Conservation (phyloP, 257 asterid species). For the Ilex aquifolium region DNA sequence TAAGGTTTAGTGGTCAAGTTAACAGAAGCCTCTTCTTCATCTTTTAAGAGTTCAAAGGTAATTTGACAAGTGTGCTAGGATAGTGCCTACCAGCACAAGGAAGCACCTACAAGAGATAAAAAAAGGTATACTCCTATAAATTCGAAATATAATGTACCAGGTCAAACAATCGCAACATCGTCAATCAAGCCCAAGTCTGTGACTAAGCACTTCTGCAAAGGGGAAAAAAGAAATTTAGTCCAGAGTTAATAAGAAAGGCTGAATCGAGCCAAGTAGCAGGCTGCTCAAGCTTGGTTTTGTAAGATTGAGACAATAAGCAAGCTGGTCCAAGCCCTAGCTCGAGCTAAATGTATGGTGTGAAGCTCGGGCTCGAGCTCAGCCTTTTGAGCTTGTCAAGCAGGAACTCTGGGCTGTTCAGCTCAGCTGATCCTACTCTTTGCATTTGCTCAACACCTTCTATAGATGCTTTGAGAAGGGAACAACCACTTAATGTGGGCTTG, state of each 20-base stretch:
- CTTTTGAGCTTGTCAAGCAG: conserved; percentile 25
- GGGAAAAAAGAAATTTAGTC: conserved; percentile 41
- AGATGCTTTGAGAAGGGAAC: conserved; percentile 15
- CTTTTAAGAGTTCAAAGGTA: not conserved
- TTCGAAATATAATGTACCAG: conserved; percentile 26
- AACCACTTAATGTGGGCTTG: conserved; percentile 16
- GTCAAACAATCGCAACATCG: conserved; percentile 30
- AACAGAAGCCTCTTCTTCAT: conserved; percentile 11
- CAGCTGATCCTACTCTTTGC: conserved; percentile 40
- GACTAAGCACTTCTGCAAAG: conserved; percentile 52
- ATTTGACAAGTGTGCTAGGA: too few species aligned
- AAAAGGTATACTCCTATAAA: not conserved
- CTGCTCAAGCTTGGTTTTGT: conserved; percentile 32
- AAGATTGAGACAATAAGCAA: conserved; percentile 22
- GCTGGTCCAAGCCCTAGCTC: conserved; percentile 29
- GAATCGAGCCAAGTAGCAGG: conserved; percentile 25
- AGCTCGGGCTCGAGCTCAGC: conserved; percentile 35
- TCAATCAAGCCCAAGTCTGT: conserved; percentile 33
- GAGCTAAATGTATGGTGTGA: conserved; percentile 20
- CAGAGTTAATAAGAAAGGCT: conserved; percentile 13
- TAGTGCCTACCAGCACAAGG: conserved; percentile 23
- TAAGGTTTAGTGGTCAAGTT: conserved; percentile 15
- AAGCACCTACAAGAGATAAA: conserved; percentile 19
- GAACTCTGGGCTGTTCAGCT: conserved; percentile 23
- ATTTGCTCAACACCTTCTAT: conserved; percentile 4